A percentile compares a stretch with the other conserved stretches of the same genome.
Evolutionary conservation across 116 monocot species (phyloP).

Genomic region (Zostera marina): DNA sequence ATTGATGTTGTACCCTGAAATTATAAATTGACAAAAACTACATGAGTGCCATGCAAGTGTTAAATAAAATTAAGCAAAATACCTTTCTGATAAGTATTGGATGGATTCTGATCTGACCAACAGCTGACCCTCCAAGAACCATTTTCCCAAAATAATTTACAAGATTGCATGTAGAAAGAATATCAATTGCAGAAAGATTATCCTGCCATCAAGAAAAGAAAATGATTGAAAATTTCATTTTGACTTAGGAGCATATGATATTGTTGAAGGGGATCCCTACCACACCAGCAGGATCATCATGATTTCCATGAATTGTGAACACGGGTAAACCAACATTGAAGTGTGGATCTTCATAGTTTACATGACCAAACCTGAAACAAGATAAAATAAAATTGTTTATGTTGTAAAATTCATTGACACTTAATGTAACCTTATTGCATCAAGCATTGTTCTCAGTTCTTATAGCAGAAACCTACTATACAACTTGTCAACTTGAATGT

Average conservation of each 20-base stretch:
- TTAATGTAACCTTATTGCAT: no score
- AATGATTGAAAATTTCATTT: no score
- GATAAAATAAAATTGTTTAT: conserved; percentile 1
- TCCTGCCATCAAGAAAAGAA: conserved; percentile 27
- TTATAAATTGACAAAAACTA: neutral
- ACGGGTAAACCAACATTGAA: conserved; percentile 99
- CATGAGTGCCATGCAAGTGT: neutral
- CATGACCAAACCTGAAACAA: conserved; percentile 84
- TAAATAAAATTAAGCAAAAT: neutral
- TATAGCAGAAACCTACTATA: no score
- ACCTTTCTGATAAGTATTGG: conserved; percentile 97
- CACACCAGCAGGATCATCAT: conserved; percentile 99
- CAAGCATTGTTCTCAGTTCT: no score
- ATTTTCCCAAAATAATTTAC: conserved; percentile 99
- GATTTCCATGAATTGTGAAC: conserved; percentile 99
- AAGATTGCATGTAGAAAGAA: conserved; percentile 96
- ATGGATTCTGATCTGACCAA: conserved; percentile 81
- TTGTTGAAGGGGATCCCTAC: conserved; percentile 18
- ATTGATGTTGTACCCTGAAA: conserved; percentile 77
- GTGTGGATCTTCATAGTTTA: conserved; percentile 99
- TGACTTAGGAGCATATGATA: no score
- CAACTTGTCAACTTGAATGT: no score
- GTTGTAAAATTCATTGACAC: neutral
- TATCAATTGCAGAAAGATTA: conserved; percentile 98
- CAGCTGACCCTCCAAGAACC: conserved; percentile 95